Percentiles rank a stretch among this genome's conserved stretches.
phyloP scores from a whole-genome alignment of 805 yeast species.

The Sugiyamaella qingdaonensis region DNA sequence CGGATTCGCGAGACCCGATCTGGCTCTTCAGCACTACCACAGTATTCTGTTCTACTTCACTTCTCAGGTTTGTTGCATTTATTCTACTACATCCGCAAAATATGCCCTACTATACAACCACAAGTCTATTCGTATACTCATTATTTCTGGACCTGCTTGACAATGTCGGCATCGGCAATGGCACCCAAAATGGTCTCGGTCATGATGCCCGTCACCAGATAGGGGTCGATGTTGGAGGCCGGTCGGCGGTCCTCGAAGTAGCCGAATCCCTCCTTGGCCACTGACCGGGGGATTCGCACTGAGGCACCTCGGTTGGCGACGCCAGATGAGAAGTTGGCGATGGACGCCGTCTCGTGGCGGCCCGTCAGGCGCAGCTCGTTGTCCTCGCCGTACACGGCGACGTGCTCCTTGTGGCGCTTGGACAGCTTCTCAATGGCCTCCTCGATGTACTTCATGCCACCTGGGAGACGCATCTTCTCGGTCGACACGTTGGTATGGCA shows the following conservation, averaged over 20 bases:
- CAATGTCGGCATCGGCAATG: slow-evolving; percentile 92
- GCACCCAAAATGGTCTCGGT: slow-evolving; percentile 95
- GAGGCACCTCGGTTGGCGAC: slow-evolving; percentile 99
- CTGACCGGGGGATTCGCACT: slow-evolving; percentile 97
- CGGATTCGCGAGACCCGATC: too few species aligned
- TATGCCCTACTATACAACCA: neutral
- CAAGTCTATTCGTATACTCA: slow-evolving; percentile 5
- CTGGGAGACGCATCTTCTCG: slow-evolving; percentile 81
- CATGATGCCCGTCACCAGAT: slow-evolving; percentile 97
- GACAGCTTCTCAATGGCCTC: slow-evolving; percentile 89
- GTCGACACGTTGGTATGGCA: slow-evolving; percentile 99
- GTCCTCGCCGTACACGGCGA: slow-evolving; percentile 91
- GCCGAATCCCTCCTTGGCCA: slow-evolving; percentile 95
- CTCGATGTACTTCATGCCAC: slow-evolving; percentile 95
- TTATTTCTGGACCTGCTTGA: slow-evolving; percentile 49
- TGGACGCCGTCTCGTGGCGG: slow-evolving; percentile 96
- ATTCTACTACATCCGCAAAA: too few species aligned
- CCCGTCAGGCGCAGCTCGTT: slow-evolving; percentile 96
- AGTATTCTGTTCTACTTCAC: too few species aligned
- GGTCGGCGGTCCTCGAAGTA: slow-evolving; percentile 99
- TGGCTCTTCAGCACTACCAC: too few species aligned
- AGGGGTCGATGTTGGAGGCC: slow-evolving; percentile 98
- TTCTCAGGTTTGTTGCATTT: too few species aligned
- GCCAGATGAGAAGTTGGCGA: slow-evolving; percentile 88
- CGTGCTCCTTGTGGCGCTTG: slow-evolving; percentile 95